Percentiles rank a stretch among this genome's conserved stretches.
Evolutionary conservation across 2,329 filamentous ascomycete genomes (phyloP).

Genomic region (Fusarium xyrophilum): DNA sequence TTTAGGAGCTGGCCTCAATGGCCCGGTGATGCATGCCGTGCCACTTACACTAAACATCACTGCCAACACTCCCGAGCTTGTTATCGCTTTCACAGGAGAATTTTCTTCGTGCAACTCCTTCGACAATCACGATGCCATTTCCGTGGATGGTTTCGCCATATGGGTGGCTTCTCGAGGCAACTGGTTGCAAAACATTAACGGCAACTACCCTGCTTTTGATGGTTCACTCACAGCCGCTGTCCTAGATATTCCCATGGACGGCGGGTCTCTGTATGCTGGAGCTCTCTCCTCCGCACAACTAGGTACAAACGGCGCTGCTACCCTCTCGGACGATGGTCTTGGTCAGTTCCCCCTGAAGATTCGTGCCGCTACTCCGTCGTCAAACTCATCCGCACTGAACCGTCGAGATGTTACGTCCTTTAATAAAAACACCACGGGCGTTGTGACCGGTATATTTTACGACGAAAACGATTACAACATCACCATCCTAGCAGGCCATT

Average conservation of each 20-base stretch:
- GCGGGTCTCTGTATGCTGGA: constrained; percentile 79
- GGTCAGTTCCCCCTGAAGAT: constrained; percentile 66
- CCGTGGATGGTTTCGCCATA: constrained; percentile 79
- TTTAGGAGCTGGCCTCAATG: constrained; percentile 86
- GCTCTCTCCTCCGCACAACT: constrained; percentile 79
- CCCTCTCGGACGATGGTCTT: constrained; percentile 62
- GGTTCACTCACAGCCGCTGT: constrained; percentile 75
- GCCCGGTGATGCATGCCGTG: constrained; percentile 75
- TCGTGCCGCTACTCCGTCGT: constrained; percentile 42
- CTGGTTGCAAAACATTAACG: constrained; percentile 83
- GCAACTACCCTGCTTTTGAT: constrained; percentile 68
- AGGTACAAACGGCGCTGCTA: constrained; percentile 74
- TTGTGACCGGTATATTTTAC: constrained; percentile 83
- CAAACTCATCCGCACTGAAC: constrained; percentile 47
- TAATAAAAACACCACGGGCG: constrained; percentile 63
- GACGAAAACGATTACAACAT: constrained; percentile 73
- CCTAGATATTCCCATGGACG: constrained; percentile 67
- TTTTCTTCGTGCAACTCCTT: constrained; percentile 78
- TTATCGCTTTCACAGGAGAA: constrained; percentile 79
- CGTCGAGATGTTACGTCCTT: constrained; percentile 56
- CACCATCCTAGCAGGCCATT: constrained; percentile 88
- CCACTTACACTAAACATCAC: constrained; percentile 82
- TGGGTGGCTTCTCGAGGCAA: constrained; percentile 88
- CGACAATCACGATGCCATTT: constrained; percentile 64
- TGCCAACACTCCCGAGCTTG: constrained; percentile 69